Evolutionary conservation across 495 filamentous ascomycete genomes (phyloP), one percentile per base, ranked within the genome.

Genomic region (Lepidopterella palustris): DNA sequence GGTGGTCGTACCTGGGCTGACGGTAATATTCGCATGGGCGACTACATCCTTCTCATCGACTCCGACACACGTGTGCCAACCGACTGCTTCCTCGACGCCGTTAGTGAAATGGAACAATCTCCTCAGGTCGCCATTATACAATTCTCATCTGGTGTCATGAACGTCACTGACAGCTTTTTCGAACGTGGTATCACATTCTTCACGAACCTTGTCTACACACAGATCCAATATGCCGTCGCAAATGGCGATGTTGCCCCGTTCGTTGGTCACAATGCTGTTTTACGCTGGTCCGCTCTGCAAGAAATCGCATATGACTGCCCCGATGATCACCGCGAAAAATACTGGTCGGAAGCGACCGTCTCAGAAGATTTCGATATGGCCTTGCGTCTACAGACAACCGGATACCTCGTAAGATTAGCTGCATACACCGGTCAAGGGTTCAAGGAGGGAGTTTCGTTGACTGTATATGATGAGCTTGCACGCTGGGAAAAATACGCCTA

Each of bases 301-400:
- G 78, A 87, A 60, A 84, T 90, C 45, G 81, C 81, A 15, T 89
- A 89, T 73, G 67, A 77, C 28, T 59, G 60, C 60, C 81, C 84
- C 62, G 83, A 87, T 54, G 83, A 83, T 15, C 84, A 86, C 28
- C 74, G 80, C 56, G 82, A 89, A 68, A 90, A 89, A 72, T 89
- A 85, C 74, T 92, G 88, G 88, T 91, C 88, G 0, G 88, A 92
- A 71, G 80, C 79, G 24, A 86, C 87, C 68, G 88, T 92, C 35
- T 90, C 87, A 5, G 88, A 92, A 65, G 88, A 92, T 65, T 92
- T 92, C 66, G 88, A 91, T 62, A 90, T 92, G 87, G 86, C 88
- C 8, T 82, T 92, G 2, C 86, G 87, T 55, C 79, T 92, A 20
- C 88, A 92, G 70, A 82, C 79, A 52, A 75, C 58, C 64, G 87